Evolutionary conservation across 2,329 filamentous ascomycete species (phyloP).

Genomic region (Pleoardoris graminearum): DNA sequence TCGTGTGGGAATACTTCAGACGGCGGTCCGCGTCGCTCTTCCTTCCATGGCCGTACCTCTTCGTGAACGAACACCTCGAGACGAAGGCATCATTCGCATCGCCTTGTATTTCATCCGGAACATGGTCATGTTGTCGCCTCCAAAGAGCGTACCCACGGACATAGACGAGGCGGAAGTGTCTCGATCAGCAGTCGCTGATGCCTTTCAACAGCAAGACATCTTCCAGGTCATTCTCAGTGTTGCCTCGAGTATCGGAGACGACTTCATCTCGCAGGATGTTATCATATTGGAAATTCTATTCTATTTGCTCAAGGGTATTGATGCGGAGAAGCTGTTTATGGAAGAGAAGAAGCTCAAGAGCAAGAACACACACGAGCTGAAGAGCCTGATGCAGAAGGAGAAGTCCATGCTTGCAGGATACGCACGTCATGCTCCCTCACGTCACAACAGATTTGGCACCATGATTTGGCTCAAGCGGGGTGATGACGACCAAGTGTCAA

Average conservation of each 20-base stretch:
- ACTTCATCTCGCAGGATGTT: conserved; percentile 87
- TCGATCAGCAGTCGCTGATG: conserved; percentile 82
- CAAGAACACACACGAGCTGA: conserved; percentile 73
- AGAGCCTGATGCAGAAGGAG: conserved; percentile 77
- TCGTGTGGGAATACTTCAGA: conserved; percentile 74
- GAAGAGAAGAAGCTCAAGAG: conserved; percentile 71
- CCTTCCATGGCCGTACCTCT: conserved; percentile 82
- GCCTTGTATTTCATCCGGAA: conserved; percentile 89
- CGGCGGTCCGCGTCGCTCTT: conserved; percentile 77
- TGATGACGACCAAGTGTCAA: conserved; percentile 74
- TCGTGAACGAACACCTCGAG: conserved; percentile 74
- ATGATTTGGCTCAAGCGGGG: conserved; percentile 96
- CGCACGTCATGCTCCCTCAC: conserved; percentile 75
- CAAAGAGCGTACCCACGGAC: conserved; percentile 72
- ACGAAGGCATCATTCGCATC: conserved; percentile 91
- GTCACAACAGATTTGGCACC: conserved; percentile 92
- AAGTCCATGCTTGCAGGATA: conserved; percentile 78
- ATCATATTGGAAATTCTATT: conserved; percentile 91
- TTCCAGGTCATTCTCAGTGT: conserved; percentile 83
- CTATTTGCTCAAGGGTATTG: conserved; percentile 87
- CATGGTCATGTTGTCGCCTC: conserved; percentile 78
- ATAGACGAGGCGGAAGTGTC: conserved; percentile 91
- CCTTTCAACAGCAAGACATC: conserved; percentile 88
- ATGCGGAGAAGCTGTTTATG: conserved; percentile 83
- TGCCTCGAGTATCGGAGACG: conserved; percentile 89